Evolutionary conservation across 169 alveolate genomes (phyloP).

Genomic region (Plasmodium chabaudi): DNA sequence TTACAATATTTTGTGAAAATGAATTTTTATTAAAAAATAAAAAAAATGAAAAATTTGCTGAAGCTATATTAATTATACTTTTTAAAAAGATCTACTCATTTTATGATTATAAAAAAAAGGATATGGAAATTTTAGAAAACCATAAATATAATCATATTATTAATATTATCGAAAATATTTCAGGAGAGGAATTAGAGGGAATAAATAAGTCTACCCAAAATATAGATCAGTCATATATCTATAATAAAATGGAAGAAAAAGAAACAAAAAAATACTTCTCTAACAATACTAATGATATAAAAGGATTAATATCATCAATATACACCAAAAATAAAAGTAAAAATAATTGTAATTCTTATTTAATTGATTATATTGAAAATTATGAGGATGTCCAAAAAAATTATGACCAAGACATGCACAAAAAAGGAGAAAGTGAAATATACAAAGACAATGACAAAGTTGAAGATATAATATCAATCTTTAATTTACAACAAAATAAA

Average conservation of each 20-base stretch:
- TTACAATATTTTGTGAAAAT: slow-evolving; percentile 28
- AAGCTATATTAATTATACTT: slow-evolving; percentile 51
- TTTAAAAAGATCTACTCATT: slow-evolving; percentile 16
- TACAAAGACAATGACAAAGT: neutral
- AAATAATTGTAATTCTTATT: slow-evolving; percentile 24
- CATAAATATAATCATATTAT: slow-evolving; percentile 44
- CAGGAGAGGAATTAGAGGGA: slow-evolving; percentile 1
- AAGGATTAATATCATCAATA: slow-evolving; percentile 9
- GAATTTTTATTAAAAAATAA: slow-evolving; percentile 32
- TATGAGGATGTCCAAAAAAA: slow-evolving; percentile 19
- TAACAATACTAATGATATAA: slow-evolving; percentile 6
- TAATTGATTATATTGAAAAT: slow-evolving; percentile 49
- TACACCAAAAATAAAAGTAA: neutral
- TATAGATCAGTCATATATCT: slow-evolving; percentile 11
- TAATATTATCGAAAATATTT: slow-evolving; percentile 29
- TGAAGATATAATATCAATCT: slow-evolving; percentile 27
- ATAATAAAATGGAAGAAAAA: slow-evolving; percentile 11
- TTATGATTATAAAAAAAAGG: neutral
- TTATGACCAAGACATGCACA: neutral
- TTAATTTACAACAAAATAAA: slow-evolving; percentile 36
- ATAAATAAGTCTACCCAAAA: neutral
- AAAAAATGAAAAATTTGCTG: slow-evolving; percentile 26
- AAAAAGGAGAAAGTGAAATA: neutral
- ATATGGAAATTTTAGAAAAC: slow-evolving; percentile 2
- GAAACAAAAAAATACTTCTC: neutral